Evolutionary conservation across 176 grass and related monocot genomes (phyloP).

Genomic region (Raddia distichophylla): DNA sequence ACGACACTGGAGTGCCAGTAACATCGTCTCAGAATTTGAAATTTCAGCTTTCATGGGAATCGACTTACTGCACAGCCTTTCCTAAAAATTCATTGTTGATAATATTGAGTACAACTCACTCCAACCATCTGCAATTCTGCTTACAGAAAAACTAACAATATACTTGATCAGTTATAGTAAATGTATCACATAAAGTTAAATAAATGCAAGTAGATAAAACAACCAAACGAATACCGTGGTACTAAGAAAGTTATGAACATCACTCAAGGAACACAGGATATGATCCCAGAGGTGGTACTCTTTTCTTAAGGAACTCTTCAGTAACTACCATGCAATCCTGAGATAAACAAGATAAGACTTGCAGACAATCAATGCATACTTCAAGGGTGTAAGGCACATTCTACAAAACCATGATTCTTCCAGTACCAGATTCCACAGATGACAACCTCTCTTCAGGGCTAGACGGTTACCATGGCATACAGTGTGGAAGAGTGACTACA

Average conservation of each 20-base stretch:
- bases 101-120: not conserved
- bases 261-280: slow-evolving; percentile 2
- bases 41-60: slow-evolving; percentile 21
- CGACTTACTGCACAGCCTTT: slow-evolving; percentile 1
- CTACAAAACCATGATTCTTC: not conserved
- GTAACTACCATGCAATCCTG: not conserved
- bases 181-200: not conserved
- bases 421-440: not conserved
- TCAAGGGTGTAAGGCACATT: slow-evolving; percentile 1
- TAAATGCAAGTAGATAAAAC: not conserved
- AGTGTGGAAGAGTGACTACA: not conserved
- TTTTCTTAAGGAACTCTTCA: not conserved
- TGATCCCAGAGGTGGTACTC: not conserved
- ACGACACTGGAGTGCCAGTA: not conserved
- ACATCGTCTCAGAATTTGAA: not conserved
- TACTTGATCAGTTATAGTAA: not conserved
- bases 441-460: slow-evolving; percentile 18
- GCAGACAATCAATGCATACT: not conserved
- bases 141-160: not conserved
- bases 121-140: not conserved
- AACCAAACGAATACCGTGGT: not conserved
- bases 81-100: not conserved
- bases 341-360: not conserved
- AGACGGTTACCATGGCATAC: not conserved
- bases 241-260: not conserved